Evolutionary conservation across 805 yeast genomes (phyloP).

Genomic region (Candida dajiaensis): DNA sequence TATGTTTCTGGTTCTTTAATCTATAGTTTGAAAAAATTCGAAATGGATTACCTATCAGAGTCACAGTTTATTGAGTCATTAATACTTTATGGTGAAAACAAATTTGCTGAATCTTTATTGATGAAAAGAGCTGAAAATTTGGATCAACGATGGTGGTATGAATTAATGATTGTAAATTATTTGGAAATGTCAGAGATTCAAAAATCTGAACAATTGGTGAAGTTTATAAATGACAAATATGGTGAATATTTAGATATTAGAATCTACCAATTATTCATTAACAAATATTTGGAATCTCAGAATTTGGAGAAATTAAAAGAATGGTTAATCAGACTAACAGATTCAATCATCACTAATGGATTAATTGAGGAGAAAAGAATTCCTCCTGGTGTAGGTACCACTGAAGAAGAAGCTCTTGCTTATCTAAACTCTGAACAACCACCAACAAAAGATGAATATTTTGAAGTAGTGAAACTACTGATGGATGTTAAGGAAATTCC

Average conservation of each 20-base stretch:
- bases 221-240: constrained; percentile 23
- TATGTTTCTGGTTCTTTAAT: constrained; percentile 36
- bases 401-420: constrained; percentile 25
- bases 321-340: constrained; percentile 28
- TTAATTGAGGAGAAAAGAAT: constrained; percentile 10
- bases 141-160: constrained; percentile 49
- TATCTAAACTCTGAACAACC: constrained; percentile 25
- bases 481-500: constrained; percentile 8
- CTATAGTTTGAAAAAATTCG: constrained; percentile 34
- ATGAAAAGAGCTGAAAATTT: constrained; percentile 28
- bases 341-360: constrained; percentile 24
- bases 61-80: constrained; percentile 42
- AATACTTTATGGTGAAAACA: constrained; percentile 26
- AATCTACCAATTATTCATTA: constrained; percentile 30
- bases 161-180: constrained; percentile 38
- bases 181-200: constrained; percentile 28
- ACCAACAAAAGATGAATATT: constrained; percentile 23
- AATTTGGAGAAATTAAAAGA: constrained; percentile 23
- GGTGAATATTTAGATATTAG: constrained; percentile 32
- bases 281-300: constrained; percentile 24
- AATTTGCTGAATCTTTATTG: constrained; percentile 34
- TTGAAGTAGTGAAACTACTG: constrained; percentile 22
- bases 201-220: constrained; percentile 31
- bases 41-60: constrained; percentile 47
- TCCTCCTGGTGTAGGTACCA: constrained; percentile 18